A percentile compares a stretch with the other conserved stretches of the same genome.
phyloP scores from a whole-genome alignment of 2,329 filamentous ascomycete species.

The Tolypocladium tundrense region DNA sequence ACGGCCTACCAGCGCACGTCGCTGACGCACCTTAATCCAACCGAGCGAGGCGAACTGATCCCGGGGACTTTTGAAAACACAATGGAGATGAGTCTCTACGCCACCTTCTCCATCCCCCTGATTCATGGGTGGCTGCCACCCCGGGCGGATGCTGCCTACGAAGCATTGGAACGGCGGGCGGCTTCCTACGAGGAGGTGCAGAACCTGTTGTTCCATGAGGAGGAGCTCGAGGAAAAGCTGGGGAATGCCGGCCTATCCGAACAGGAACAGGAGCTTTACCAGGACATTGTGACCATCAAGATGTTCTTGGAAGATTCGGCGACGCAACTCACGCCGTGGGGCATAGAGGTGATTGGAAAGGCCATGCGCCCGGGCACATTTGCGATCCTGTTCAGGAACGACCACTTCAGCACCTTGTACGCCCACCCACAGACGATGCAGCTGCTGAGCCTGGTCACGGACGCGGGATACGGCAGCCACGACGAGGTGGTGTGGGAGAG shows the following conservation, averaged over 20 bases:
- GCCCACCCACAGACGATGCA: slow-evolving; percentile 70
- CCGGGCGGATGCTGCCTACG: slow-evolving; percentile 54
- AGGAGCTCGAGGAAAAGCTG: slow-evolving; percentile 77
- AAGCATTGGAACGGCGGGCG: slow-evolving; percentile 63
- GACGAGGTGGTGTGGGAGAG: slow-evolving; percentile 96
- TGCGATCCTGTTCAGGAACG: slow-evolving; percentile 90
- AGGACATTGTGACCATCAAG: slow-evolving; percentile 78
- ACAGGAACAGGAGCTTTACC: slow-evolving; percentile 68
- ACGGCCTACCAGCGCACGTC: slow-evolving; percentile 40
- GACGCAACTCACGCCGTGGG: slow-evolving; percentile 78
- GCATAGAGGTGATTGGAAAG: slow-evolving; percentile 62
- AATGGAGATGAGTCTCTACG: slow-evolving; percentile 79
- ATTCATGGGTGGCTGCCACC: slow-evolving; percentile 88
- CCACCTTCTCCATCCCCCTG: slow-evolving; percentile 77
- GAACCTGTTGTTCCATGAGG: slow-evolving; percentile 76
- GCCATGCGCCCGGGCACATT: slow-evolving; percentile 67
- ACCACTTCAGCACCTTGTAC: slow-evolving; percentile 92
- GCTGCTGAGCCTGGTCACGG: slow-evolving; percentile 79
- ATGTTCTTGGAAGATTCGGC: slow-evolving; percentile 68
- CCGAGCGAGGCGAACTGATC: slow-evolving; percentile 35
- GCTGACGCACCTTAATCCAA: slow-evolving; percentile 40
- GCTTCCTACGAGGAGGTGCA: slow-evolving; percentile 87
- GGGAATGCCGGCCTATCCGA: slow-evolving; percentile 44
- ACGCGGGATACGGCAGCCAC: slow-evolving; percentile 79
- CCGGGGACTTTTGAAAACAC: slow-evolving; percentile 80